Evolutionary conservation across 495 filamentous ascomycete species (phyloP), one percentile per base, ranked within the genome.

Genomic region (Apodospora peruviana): DNA sequence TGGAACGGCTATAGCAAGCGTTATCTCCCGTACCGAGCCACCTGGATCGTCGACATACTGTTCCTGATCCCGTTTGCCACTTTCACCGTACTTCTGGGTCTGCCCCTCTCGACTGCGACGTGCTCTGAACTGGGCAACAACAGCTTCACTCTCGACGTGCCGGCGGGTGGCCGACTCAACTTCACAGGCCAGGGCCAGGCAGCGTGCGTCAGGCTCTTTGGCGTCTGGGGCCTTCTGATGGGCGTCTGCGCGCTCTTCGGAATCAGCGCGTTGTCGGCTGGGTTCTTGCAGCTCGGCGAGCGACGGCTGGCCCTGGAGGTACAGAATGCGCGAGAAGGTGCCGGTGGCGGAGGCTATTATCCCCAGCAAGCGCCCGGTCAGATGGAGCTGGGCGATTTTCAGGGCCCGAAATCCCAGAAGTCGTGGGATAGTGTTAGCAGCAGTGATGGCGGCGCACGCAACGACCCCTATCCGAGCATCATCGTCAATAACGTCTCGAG

Each of bases 141-240:
- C 21, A 40, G 19, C 46, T 40, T 29, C 22, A 27, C 24, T 2
- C 10, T 45, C 11, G 19, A 24, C 16, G 34, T 34, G 14, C 22
- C 37, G 7, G n/a, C 23, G 0, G 29, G 22, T n/a, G 46, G 47
- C 17, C 20, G 20, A 16, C 37, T 50, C 5, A 41, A n/a, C 8
- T 41, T 55, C 38, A 19, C 44, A 1, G 18, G 20, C 24, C 20
- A 46, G 7, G 48, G 45, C 2, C 22, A 48, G 16, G 21, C 39
- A 16, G 39, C 43, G n/a, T 59, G 56, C 35, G 5, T 36, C 21
- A 40, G 38, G 38, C 17, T 59, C 5, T 41, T 52, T n/a, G 43
- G 40, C 4, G 45, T 49, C 2, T 59, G 56, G 56, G 50, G 38
- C 0, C 11, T 53, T 27, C 5, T 50, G 21, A 45, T 52, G 0